A percentile compares a stretch with the other conserved stretches of the same genome.
Evolutionary conservation across 2,329 filamentous ascomycete species (phyloP).

Genomic region (Colletotrichum theobromicola): DNA sequence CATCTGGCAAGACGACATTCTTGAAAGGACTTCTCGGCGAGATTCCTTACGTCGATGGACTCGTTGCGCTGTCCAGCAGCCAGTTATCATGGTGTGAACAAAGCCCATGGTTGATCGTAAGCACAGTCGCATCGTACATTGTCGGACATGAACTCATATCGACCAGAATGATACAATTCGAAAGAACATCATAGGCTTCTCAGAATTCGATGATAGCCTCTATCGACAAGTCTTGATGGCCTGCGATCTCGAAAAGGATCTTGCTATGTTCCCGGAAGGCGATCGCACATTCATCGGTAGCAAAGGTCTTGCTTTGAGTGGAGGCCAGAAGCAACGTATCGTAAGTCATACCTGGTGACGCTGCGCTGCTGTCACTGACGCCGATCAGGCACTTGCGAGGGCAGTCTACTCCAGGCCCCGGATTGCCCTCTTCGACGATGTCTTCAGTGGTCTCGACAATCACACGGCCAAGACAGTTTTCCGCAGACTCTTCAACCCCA

Average conservation of each 20-base stretch:
- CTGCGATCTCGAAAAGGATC: constrained; percentile 38
- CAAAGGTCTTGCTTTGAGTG: constrained; percentile 49
- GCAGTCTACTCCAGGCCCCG: constrained; percentile 39
- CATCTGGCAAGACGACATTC: constrained; percentile 49
- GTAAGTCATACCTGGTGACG: constrained; percentile 23
- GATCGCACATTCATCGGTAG: constrained; percentile 48
- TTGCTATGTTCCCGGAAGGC: constrained; percentile 34
- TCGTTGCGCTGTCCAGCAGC: constrained; percentile 13
- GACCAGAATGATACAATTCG: constrained; percentile 36
- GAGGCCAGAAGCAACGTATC: constrained; percentile 50
- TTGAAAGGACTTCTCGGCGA: constrained; percentile 44
- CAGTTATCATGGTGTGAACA: constrained; percentile 37
- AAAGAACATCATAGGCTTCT: constrained; percentile 38
- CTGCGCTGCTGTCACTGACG: background rate
- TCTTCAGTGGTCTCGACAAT: constrained; percentile 42
- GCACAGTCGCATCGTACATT: background rate
- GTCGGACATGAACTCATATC: background rate
- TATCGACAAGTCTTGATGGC: constrained; percentile 30
- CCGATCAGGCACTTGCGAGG: constrained; percentile 38
- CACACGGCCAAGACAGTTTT: constrained; percentile 37
- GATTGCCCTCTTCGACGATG: constrained; percentile 40
- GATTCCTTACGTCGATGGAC: constrained; percentile 25
- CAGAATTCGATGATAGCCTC: constrained; percentile 27
- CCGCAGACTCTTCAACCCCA: constrained; percentile 28
- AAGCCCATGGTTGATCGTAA: constrained; percentile 37